phyloP scores from a whole-genome alignment of 805 yeast genomes.

The Hanseniaspora meyeri region DNA sequence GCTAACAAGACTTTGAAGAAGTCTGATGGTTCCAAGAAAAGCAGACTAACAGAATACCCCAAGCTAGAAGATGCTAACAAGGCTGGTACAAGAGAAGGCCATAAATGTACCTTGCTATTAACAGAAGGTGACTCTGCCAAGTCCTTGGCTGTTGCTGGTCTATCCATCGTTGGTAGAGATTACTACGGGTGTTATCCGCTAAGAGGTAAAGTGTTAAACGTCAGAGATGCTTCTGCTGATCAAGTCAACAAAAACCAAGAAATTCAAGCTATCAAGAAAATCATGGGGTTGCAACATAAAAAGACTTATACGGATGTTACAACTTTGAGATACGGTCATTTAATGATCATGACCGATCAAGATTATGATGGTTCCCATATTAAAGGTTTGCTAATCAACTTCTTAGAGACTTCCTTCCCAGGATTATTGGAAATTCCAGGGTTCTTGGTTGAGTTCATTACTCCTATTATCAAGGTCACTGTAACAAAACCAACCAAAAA shows the following conservation, averaged over 20 bases:
- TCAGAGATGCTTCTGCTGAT: constrained; percentile 93
- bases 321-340: constrained; percentile 81
- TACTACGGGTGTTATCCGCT: constrained; percentile 90
- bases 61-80: constrained; percentile 90
- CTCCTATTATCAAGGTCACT: constrained; percentile 90
- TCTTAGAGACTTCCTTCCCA: constrained; percentile 85
- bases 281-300: constrained; percentile 89
- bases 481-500: constrained; percentile 49
- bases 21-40: constrained; percentile 76
- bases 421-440: constrained; percentile 86
- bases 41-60: constrained; percentile 75
- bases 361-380: constrained; percentile 99
- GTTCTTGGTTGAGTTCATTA: constrained; percentile 81
- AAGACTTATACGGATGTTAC: constrained; percentile 63
- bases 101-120: constrained; percentile 79
- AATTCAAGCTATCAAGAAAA: constrained; percentile 88
- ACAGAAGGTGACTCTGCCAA: constrained; percentile 97
- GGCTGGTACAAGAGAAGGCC: constrained; percentile 89
- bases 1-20: constrained; percentile 79
- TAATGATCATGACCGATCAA: constrained; percentile 99
- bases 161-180: constrained; percentile 91
- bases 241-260: constrained; percentile 87
- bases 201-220: constrained; percentile 88
- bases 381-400: constrained; percentile 87
- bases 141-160: constrained; percentile 82